Base-by-base conservation (phyloP, 208 protist genomes). In the Leishmania guyanensis region DNA sequence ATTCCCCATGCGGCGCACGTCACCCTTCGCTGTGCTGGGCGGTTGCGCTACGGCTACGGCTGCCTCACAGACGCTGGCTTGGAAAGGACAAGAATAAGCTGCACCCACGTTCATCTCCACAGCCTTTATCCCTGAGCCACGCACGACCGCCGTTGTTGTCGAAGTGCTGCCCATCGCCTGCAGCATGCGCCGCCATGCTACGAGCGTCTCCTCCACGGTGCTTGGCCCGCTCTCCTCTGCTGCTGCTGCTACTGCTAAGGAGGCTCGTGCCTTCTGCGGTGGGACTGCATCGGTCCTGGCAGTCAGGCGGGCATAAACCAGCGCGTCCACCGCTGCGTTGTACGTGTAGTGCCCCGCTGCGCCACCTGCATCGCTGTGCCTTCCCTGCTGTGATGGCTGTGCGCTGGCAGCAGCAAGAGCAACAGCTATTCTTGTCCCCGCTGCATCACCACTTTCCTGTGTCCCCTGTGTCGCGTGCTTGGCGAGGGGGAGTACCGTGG, bases 171-270 rank as follows among this genome's bases (percentile, higher is more conserved):
- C 68, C 71, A 80, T 72, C 5, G 39, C 66, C 17, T 20, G 22
- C 73, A 86, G 65, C 10, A 68, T 86, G 58, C 56, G 54, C 46
- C 62, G 77, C 82, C 82, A 86, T 60, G 66, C 20, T 29, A 46
- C 78, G 2, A 82, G 39, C n/a, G 68, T 68, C 8, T 65, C 77
- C 29, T 74, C 71, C 6, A 72, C 43, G 48, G n/a, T 62, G 29
- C 53, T 64, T n/a, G 39, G 36, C 60, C 51, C 20, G 36, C 48
- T 53, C 64, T 12, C 64, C 26, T 69, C 33, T 10, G 12, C 64
- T 29, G 16, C 10, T 5, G 20, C 29, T 68, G 29, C 29, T 29
- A 29, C 29, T 29, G 33, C 29, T 20, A 36, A 12, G 33, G 33
- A 29, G 8, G 26, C 64, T 33, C 10, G 22, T 29, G 58, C 64